These are phyloP conservation scores for Castanopsis chinensis DNA, from an alignment of 306 rosid species.

Conservation along the genomic window DNA sequence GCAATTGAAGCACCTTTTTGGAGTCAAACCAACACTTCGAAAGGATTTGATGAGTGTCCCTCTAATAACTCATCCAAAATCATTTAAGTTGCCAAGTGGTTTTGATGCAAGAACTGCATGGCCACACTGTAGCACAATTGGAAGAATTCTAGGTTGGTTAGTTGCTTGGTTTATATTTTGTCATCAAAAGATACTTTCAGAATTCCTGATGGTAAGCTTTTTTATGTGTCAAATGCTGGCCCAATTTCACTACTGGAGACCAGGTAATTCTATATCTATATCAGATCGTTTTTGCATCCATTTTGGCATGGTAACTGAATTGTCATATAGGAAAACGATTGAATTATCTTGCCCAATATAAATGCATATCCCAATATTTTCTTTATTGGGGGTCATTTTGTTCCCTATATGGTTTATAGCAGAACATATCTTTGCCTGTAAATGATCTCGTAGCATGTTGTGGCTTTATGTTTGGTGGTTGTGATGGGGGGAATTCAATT, in stretches of 20 bases:
- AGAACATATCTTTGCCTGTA: slow-evolving; percentile 79
- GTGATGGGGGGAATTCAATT: slow-evolving; percentile 80
- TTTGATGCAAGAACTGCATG: slow-evolving; percentile 94
- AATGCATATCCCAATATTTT: not conserved
- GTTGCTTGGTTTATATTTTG: not conserved
- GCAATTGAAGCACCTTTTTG: slow-evolving; percentile 84
- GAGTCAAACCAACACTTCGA: slow-evolving; percentile 63
- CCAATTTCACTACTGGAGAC: slow-evolving; percentile 47
- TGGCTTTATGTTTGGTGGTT: slow-evolving; percentile 93
- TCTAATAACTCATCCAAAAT: slow-evolving; percentile 53
- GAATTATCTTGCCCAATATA: slow-evolving; percentile 9
- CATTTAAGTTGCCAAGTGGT: slow-evolving; percentile 60
- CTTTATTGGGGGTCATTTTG: slow-evolving; percentile 7
- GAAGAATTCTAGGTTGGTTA: slow-evolving; percentile 71
- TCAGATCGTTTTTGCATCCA: slow-evolving; percentile 90
- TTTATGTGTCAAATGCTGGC: slow-evolving; percentile 37
- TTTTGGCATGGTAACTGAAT: slow-evolving; percentile 45
- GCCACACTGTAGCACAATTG: slow-evolving; percentile 74
- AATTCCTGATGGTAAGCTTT: slow-evolving; percentile 37
- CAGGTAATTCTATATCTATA: slow-evolving; percentile 52
- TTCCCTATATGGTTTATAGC: slow-evolving; percentile 27
- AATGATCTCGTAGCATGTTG: slow-evolving; percentile 93
- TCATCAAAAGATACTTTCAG: slow-evolving; percentile 9
- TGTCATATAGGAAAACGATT: not conserved
- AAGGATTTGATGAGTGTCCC: slow-evolving; percentile 47